Percentiles rank a stretch among this genome's conserved stretches.
Conservation (phyloP, 306 rosid species). For the Acacia confusa region DNA sequence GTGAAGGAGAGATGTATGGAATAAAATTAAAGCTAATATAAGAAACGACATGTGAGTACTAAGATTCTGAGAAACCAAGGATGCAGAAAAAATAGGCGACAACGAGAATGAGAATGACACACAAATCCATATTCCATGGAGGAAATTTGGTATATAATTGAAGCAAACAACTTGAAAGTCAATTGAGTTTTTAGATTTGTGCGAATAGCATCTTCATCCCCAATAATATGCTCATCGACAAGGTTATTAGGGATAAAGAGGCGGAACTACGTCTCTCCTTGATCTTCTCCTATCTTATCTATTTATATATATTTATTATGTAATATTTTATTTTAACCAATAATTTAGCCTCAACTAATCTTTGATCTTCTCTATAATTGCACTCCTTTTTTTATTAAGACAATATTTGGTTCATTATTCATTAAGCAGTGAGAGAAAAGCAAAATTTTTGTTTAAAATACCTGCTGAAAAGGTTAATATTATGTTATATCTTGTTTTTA, state of each 20-base stretch:
- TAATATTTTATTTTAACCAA: too few species aligned
- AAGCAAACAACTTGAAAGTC: not conserved
- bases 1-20: constrained; percentile 5
- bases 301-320: too few species aligned
- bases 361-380: too few species aligned
- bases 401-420: too few species aligned
- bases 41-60: not conserved
- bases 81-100: not conserved
- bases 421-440: too few species aligned
- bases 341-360: too few species aligned
- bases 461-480: too few species aligned
- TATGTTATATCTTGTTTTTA: too few species aligned
- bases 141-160: not conserved
- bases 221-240: not conserved
- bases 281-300: too few species aligned
- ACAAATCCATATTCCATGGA: constrained; percentile 6
- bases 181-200: not conserved
- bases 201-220: not conserved
- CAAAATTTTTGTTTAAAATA: too few species aligned
- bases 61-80: not conserved
- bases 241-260: not conserved
- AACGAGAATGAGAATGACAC: not conserved
- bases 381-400: too few species aligned
- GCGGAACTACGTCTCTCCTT: too few species aligned
- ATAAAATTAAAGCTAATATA: not conserved